Base-by-base conservation (phyloP, 345 rosid species). In the Camelina laxa region DNA sequence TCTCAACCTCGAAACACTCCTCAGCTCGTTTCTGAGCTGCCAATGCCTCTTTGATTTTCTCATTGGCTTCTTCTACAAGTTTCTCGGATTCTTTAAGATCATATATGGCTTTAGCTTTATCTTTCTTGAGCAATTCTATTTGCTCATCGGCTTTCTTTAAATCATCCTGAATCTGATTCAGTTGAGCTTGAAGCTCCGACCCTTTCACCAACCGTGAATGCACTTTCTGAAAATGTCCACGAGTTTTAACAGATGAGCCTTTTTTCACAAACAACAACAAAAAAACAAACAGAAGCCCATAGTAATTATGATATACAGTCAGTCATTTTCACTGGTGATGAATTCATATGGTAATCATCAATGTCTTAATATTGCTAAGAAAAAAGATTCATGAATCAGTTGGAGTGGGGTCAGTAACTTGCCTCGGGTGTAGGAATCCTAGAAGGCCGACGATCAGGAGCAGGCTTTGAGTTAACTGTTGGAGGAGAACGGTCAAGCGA, bases 21-120 rank as follows among this genome's bases (percentile, higher is more conserved):
- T 88, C 93, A 1, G 98, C 96, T 81, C 87, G 84, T 80, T 89
- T 88, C 80, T 89, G 96, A 61, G 98, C 98, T 82, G 85, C 89
- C 79, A 91, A 49, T 41, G 98, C 93, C 74, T 88, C 92, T 72
- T 69, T 88, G 15, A 93, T 90, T 81, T 88, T 93, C 80, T 85
- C 92, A 81, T 84, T 88, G 21, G 86, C 90, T 79, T 83, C 93
- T 38, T 84, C 91, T 15, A 85, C 86, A 2, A 64, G 82, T 76
- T 82, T 85, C 82, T 85, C 91, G 0, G 82, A 89, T 78, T 84
- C 87, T 78, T 89, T 91, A 72, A 91, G 87, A 54, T 89, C 97
- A 55, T 84, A 84, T 39, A 93, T n/a, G 3, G 93, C 92, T 58
- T 81, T 85, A 10, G 79, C 82, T 80, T 91, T 93, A 77, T 91